Conservation (phyloP, 2,329 filamentous ascomycete species). For the Cladobotryum mycophilum region DNA sequence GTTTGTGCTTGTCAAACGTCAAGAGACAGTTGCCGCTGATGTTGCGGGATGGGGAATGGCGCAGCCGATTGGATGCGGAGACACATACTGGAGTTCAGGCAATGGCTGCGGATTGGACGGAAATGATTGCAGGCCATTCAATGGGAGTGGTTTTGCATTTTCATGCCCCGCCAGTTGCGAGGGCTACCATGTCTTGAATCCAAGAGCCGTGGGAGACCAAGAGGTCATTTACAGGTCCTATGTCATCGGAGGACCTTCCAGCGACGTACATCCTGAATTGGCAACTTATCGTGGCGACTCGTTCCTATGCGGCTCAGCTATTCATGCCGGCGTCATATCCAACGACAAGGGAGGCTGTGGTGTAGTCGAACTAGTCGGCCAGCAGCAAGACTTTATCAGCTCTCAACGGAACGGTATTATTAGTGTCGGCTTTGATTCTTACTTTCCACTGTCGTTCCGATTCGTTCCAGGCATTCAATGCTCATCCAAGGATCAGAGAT, state of each 20-base stretch:
- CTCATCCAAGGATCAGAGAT: conserved; percentile 70
- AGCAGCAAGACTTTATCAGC: conserved; percentile 55
- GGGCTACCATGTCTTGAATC: conserved; percentile 59
- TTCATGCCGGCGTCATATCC: conserved; percentile 73
- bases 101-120: conserved; percentile 72
- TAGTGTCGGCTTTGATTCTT: conserved; percentile 75
- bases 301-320: conserved; percentile 77
- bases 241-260: conserved; percentile 60
- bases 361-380: conserved; percentile 67
- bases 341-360: conserved; percentile 73
- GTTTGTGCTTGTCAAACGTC: conserved; percentile 63
- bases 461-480: conserved; percentile 64
- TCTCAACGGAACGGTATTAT: conserved; percentile 66
- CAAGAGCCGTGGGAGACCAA: conserved; percentile 66
- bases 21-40: conserved; percentile 52
- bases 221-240: conserved; percentile 58
- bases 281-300: conserved; percentile 82
- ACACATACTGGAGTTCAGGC: conserved; percentile 63
- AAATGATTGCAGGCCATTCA: conserved; percentile 68
- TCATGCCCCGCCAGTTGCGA: conserved; percentile 68
- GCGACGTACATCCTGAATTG: conserved; percentile 30
- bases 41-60: conserved; percentile 64
- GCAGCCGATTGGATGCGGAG: conserved; percentile 58
- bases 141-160: conserved; percentile 63
- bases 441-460: conserved; percentile 80